Conservation (phyloP, 192 early-diverging fungal genomes). For the Phycomyces nitens region DNA sequence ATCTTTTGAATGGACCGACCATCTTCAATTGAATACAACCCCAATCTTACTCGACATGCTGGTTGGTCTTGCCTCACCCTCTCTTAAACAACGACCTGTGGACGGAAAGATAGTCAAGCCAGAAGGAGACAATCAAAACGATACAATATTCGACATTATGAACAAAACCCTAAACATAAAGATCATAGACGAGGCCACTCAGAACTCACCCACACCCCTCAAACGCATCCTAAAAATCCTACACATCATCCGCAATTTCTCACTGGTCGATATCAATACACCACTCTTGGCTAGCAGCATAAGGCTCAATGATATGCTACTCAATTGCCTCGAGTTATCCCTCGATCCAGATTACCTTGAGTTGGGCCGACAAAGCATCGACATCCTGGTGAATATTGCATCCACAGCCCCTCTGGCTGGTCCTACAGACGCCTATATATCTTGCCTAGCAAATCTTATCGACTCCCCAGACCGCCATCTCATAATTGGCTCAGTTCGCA, state of each 20-base stretch:
- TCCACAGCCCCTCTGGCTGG: constrained; percentile 36
- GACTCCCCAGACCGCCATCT: constrained; percentile 52
- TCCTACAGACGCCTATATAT: neutral
- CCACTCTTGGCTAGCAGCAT: constrained; percentile 39
- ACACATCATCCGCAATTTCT: constrained; percentile 68
- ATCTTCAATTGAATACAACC: constrained; percentile 59
- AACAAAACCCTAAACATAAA: neutral
- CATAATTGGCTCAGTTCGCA: constrained; percentile 51
- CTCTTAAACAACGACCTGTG: neutral
- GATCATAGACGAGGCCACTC: neutral
- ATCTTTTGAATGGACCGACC: constrained; percentile 50
- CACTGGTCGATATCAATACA: constrained; percentile 56
- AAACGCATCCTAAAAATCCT: constrained; percentile 53
- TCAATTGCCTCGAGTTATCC: constrained; percentile 57
- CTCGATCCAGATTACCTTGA: constrained; percentile 43
- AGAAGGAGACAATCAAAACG: no score
- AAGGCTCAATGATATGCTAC: constrained; percentile 48
- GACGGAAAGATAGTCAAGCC: neutral
- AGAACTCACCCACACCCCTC: neutral
- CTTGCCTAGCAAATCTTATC: constrained; percentile 26
- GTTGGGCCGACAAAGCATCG: constrained; percentile 56
- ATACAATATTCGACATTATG: neutral
- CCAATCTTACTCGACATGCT: constrained; percentile 40
- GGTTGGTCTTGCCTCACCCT: neutral
- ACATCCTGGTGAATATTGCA: constrained; percentile 62